phyloP scores from a whole-genome alignment of 495 filamentous ascomycete species.

The Annulohypoxylon stygium region DNA sequence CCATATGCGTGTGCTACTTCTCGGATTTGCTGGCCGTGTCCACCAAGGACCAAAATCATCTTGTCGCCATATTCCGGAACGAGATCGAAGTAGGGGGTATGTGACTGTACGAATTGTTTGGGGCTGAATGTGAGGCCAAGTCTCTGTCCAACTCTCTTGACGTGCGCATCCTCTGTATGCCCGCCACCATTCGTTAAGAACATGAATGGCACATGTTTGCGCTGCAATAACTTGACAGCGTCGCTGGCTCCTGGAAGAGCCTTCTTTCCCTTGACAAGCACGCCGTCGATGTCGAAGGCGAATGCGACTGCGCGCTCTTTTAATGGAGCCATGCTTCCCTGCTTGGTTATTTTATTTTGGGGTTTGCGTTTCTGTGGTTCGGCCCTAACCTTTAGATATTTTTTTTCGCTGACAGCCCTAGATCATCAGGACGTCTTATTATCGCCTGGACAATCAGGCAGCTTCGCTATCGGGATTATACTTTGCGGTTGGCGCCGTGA shows the following conservation, averaged over 20 bases:
- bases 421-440: not conserved
- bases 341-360: not conserved
- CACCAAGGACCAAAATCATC: constrained; percentile 77
- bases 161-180: constrained; percentile 75
- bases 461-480: not conserved
- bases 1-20: constrained; percentile 81
- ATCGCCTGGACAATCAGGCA: not conserved
- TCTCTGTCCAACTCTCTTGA: constrained; percentile 73
- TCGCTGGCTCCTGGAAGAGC: constrained; percentile 76
- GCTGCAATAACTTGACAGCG: constrained; percentile 72
- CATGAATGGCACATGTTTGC: constrained; percentile 78
- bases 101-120: constrained; percentile 81
- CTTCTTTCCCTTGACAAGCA: constrained; percentile 78
- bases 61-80: constrained; percentile 70
- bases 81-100: constrained; percentile 77
- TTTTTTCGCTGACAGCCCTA: not conserved
- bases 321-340: constrained; percentile 2
- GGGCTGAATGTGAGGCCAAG: constrained; percentile 67
- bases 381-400: not conserved
- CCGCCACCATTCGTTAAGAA: constrained; percentile 91
- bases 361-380: not conserved
- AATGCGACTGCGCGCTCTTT: constrained; percentile 68
- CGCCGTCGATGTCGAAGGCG: constrained; percentile 90
- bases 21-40: constrained; percentile 77
- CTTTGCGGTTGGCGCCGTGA: constrained; percentile 6